These are phyloP conservation scores for Trichosporon faecale DNA, from an alignment of 1,284 basidiomycete genomes.

Conservation along the genomic window DNA sequence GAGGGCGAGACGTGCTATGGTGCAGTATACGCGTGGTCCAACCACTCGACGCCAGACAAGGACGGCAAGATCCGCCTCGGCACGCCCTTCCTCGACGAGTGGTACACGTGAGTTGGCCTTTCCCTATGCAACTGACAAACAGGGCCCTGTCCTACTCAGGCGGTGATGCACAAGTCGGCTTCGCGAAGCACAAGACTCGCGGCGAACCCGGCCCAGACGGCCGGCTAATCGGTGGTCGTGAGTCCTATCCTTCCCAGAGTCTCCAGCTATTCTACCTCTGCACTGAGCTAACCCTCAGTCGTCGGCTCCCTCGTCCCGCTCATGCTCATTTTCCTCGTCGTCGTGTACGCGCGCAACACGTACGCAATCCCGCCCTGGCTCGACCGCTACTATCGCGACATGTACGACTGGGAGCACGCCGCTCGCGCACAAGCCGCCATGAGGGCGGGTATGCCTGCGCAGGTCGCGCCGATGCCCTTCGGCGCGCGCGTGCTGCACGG, in stretches of 20 bases:
- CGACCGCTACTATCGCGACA: background rate
- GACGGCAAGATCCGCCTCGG: conserved; percentile 45
- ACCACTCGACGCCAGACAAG: conserved; percentile 36
- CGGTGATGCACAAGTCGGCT: conserved; percentile 36
- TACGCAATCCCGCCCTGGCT: conserved; percentile 13
- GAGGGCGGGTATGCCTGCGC: background rate
- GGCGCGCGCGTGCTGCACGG: background rate
- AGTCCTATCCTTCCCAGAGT: too few relatives aligned
- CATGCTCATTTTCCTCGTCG: conserved; percentile 34
- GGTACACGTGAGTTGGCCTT: conserved; percentile 41
- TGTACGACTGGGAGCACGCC: background rate
- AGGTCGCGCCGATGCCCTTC: background rate
- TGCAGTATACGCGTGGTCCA: conserved; percentile 43
- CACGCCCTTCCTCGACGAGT: conserved; percentile 44
- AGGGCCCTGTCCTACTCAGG: conserved; percentile 43
- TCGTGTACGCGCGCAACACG: conserved; percentile 37
- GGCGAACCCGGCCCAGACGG: background rate
- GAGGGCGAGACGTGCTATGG: conserved; percentile 39
- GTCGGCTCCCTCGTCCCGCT: conserved; percentile 38
- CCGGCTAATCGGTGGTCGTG: conserved; percentile 24
- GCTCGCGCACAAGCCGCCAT: background rate
- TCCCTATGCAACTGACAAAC: background rate
- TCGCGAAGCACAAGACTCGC: conserved; percentile 29
- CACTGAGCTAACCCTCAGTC: conserved; percentile 24
- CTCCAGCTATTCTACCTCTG: background rate